Evolutionary conservation across 352 stramenopile genomes (phyloP).

Genomic region (Peronospora tabacina): DNA sequence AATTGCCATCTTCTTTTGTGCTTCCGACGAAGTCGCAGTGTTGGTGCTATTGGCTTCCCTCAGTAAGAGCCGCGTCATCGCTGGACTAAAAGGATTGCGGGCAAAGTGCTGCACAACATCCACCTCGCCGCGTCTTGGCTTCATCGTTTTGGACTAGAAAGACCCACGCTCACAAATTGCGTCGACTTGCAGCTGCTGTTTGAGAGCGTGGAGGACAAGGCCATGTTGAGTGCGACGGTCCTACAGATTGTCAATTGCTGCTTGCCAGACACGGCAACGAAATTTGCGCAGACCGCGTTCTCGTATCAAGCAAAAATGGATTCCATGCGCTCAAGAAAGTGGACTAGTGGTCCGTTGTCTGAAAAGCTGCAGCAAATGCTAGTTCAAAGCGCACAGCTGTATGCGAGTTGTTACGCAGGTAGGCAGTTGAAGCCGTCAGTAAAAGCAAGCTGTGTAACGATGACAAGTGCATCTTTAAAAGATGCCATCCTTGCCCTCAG

Average conservation of each 20-base stretch:
- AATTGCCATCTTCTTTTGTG: conserved; percentile 11
- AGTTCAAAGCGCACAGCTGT: conserved; percentile 14
- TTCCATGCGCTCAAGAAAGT: not conserved
- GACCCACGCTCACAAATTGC: conserved; percentile 12
- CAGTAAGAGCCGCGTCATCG: conserved; percentile 7
- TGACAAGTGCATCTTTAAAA: conserved; percentile 20
- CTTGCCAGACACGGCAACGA: not conserved
- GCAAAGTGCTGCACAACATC: conserved; percentile 23
- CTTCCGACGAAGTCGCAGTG: conserved; percentile 6
- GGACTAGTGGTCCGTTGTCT: not conserved
- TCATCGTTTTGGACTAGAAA: conserved; percentile 7
- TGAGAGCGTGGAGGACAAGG: conserved; percentile 15
- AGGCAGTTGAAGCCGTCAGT: not conserved
- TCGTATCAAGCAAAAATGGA: conserved; percentile 15
- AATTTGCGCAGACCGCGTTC: conserved; percentile 6
- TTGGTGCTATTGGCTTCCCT: conserved; percentile 13
- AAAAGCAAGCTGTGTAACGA: conserved; percentile 6
- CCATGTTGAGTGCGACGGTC: conserved; percentile 7
- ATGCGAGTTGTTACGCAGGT: conserved; percentile 10
- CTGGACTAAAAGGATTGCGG: conserved; percentile 10
- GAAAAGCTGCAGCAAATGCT: conserved; percentile 2
- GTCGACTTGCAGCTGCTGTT: conserved; percentile 30
- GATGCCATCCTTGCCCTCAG: conserved; percentile 20
- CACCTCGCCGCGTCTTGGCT: conserved; percentile 19
- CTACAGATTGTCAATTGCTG: conserved; percentile 12